Evolutionary conservation across 306 rosid species (phyloP).

Genomic region (Trichosanthes cucumerina): DNA sequence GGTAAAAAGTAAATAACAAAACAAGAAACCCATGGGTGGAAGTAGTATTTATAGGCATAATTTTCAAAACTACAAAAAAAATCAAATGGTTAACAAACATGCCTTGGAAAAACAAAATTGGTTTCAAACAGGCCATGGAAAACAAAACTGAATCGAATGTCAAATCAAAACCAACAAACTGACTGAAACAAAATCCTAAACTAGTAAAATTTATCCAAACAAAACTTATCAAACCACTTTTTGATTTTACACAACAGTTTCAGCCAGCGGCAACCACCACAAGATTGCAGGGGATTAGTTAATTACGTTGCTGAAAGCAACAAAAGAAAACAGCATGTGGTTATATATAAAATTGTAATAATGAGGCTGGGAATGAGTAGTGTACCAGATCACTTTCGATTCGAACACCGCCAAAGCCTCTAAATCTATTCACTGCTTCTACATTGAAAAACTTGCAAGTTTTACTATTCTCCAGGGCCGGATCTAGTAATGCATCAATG

Average conservation of each 20-base stretch:
- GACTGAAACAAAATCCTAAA: not conserved
- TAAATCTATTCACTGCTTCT: constrained; percentile 42
- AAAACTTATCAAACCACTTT: not conserved
- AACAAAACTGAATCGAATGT: not conserved
- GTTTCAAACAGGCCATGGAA: no score
- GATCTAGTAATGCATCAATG: constrained; percentile 63
- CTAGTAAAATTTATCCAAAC: no score
- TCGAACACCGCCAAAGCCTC: constrained; percentile 74
- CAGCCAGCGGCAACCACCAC: not conserved
- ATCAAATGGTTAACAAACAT: no score
- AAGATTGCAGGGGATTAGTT: not conserved
- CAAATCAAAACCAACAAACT: not conserved
- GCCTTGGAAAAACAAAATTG: no score
- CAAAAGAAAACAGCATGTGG: not conserved
- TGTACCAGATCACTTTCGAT: constrained; percentile 83
- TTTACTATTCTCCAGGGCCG: constrained; percentile 49
- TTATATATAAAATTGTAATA: not conserved
- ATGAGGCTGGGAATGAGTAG: constrained; percentile 9
- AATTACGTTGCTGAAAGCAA: not conserved
- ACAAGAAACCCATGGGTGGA: no score
- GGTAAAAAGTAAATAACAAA: no score
- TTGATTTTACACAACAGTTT: not conserved
- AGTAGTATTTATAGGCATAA: no score
- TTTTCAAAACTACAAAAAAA: no score
- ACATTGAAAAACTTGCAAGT: constrained; percentile 59